Evolutionary conservation across 2,329 filamentous ascomycete species (phyloP).

Genomic region (Xylaria sp.): DNA sequence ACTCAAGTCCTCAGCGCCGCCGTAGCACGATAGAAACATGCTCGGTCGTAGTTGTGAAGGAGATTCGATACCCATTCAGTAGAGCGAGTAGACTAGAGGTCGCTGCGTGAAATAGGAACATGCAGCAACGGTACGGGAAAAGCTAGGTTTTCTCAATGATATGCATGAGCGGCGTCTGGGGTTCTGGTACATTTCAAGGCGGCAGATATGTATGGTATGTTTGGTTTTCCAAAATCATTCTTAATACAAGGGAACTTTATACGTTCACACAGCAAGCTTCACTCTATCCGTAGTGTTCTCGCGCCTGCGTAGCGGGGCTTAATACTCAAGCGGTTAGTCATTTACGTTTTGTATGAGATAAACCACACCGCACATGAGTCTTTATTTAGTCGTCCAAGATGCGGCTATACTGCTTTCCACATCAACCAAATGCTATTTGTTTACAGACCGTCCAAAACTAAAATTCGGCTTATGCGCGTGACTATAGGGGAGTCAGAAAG

Average conservation of each 20-base stretch:
- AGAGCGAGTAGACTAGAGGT: conserved; percentile 32
- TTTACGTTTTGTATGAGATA: background rate
- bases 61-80: conserved; percentile 39
- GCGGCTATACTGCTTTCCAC: background rate
- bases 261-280: background rate
- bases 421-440: background rate
- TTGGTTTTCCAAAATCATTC: conserved; percentile 31
- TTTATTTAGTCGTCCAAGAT: background rate
- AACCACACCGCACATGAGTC: background rate
- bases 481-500: background rate
- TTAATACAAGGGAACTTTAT: conserved; percentile 27
- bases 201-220: conserved; percentile 47
- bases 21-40: conserved; percentile 60
- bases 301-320: background rate
- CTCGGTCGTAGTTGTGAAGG: conserved; percentile 20
- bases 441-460: background rate
- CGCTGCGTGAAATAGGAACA: conserved; percentile 32
- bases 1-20: conserved; percentile 90
- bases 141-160: conserved; percentile 39
- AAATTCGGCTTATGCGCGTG: background rate
- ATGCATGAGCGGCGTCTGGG: conserved; percentile 49
- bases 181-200: conserved; percentile 43
- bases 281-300: background rate
- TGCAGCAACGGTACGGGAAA: conserved; percentile 33
- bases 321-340: too few relatives aligned